phyloP scores from a whole-genome alignment of 2,329 filamentous ascomycete genomes.

The Leptosphaerulina australis region DNA sequence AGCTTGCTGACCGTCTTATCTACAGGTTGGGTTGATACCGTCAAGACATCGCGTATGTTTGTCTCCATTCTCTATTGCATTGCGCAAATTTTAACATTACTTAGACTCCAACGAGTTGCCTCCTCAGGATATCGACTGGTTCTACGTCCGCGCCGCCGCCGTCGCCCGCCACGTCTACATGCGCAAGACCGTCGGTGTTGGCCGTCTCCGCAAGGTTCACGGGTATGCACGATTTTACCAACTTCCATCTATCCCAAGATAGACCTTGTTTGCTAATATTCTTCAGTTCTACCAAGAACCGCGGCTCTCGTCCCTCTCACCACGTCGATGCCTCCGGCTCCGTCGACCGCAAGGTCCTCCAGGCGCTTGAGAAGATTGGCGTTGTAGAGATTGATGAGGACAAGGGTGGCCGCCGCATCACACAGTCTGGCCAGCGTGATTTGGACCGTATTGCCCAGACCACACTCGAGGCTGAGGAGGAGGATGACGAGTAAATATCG shows the following conservation, averaged over 20 bases:
- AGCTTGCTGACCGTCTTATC: conserved; percentile 54
- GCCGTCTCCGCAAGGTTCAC: conserved; percentile 95
- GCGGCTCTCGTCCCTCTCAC: conserved; percentile 85
- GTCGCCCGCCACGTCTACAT: conserved; percentile 99
- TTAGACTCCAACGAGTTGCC: conserved; percentile 92
- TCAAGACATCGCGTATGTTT: conserved; percentile 79
- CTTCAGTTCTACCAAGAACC: conserved; percentile 80
- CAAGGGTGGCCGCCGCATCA: conserved; percentile 98
- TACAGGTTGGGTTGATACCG: conserved; percentile 97
- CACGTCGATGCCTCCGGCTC: conserved; percentile 95
- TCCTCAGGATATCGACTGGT: conserved; percentile 98
- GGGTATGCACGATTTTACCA: conserved; percentile 66
- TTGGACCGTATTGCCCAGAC: conserved; percentile 75
- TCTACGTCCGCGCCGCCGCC: conserved; percentile 85
- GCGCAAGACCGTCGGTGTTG: conserved; percentile 98
- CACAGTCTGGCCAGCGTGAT: conserved; percentile 97
- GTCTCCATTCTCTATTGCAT: background rate
- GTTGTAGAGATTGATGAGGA: conserved; percentile 98
- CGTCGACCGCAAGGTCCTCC: conserved; percentile 97
- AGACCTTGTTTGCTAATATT: conserved; percentile 8
- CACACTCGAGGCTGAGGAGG: conserved; percentile 58
- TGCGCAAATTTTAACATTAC: conserved; percentile 21
- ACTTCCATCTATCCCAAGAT: too few relatives aligned
- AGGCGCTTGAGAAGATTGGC: conserved; percentile 98
- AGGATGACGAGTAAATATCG: conserved; percentile 49